Evolutionary conservation across 1,284 basidiomycete species (phyloP).

Genomic region (Exsudoporus floridanus): DNA sequence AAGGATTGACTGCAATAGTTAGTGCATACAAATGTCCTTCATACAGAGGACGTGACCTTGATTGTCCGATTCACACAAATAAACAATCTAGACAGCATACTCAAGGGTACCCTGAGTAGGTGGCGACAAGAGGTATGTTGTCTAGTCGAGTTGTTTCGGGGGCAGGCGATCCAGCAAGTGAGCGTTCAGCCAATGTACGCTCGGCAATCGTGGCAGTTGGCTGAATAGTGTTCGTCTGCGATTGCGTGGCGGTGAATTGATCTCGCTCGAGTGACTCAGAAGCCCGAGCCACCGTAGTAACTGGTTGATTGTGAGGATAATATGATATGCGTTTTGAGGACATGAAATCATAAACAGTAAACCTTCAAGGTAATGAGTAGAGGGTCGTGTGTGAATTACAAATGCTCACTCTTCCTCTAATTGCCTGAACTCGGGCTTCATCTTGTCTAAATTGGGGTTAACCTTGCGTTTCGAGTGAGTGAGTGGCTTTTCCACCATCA

Average conservation of each 20-base stretch:
- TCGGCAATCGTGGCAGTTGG: slow-evolving; percentile 54
- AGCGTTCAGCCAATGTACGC: slow-evolving; percentile 53
- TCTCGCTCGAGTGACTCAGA: slow-evolving; percentile 43
- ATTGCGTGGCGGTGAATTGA: slow-evolving; percentile 35
- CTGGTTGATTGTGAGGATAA: slow-evolving; percentile 75
- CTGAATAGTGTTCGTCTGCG: slow-evolving; percentile 44
- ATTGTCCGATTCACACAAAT: background rate
- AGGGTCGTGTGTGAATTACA: background rate
- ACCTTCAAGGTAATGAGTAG: slow-evolving; percentile 42
- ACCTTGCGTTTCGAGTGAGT: slow-evolving; percentile 90
- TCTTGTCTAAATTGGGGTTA: slow-evolving; percentile 78
- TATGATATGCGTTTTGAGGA: slow-evolving; percentile 67
- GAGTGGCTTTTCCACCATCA: slow-evolving; percentile 95
- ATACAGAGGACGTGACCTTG: background rate
- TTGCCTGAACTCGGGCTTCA: slow-evolving; percentile 88
- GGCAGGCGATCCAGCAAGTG: slow-evolving; percentile 57
- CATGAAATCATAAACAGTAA: slow-evolving; percentile 76
- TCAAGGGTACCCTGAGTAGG: slow-evolving; percentile 23
- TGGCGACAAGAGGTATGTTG: slow-evolving; percentile 31
- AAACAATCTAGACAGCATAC: background rate
- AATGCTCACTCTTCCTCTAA: slow-evolving; percentile 85
- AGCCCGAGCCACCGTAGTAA: slow-evolving; percentile 44
- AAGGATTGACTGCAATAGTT: slow-evolving; percentile 7
- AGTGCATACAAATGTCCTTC: slow-evolving; percentile 3
- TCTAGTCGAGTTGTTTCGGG: slow-evolving; percentile 25